Evolutionary conservation across 2,329 filamentous ascomycete species (phyloP), one percentile per base, ranked within the genome.

Genomic region (Penicillium brasilianum): DNA sequence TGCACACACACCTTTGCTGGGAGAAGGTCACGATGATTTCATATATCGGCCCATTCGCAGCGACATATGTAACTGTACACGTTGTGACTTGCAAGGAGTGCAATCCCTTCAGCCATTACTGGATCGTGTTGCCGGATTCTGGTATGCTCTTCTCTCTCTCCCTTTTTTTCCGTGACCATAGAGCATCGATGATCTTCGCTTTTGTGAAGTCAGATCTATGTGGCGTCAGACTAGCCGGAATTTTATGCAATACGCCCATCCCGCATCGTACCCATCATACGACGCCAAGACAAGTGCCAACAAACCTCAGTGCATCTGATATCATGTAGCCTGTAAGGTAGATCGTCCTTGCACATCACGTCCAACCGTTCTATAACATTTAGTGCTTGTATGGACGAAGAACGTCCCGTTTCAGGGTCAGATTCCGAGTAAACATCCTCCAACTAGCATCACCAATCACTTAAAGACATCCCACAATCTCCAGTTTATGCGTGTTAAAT

Each of bases 81-180:
- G 57, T 54, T 34, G 63, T 65, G 50, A 65, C 63, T 25, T 65
- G 63, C n/a, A 65, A 60, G 6, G 63, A 65, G 39, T 65, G 63
- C 46, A 49, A 63, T 56, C 63, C 63, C 16, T 63, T 65, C 49
- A 53, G 55, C 32, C 60, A 63, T 59, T 65, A 65, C 49, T 65
- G 61, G 60, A 59, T 63, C 13, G 61, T 65, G 39, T 49, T 63
- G 13, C 61, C 61, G 20, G 60, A 65, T 48, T 60, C 62, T 55
- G 61, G 60, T 63, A 60, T 50, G 41, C 41, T 18, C 18, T 54
- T 48, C 39, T 16, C 39, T 39, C 48, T 28, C 43, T 5, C 18
- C 25, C n/a, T 28, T 25, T 41, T 46, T n/a, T n/a, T n/a, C n/a
- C 44, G 37, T 30, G 18, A 16, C 51, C 37, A 7, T 62, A n/a